Base-by-base conservation (phyloP, 2,329 filamentous ascomycete genomes). In the Endoconidiophora polonica region DNA sequence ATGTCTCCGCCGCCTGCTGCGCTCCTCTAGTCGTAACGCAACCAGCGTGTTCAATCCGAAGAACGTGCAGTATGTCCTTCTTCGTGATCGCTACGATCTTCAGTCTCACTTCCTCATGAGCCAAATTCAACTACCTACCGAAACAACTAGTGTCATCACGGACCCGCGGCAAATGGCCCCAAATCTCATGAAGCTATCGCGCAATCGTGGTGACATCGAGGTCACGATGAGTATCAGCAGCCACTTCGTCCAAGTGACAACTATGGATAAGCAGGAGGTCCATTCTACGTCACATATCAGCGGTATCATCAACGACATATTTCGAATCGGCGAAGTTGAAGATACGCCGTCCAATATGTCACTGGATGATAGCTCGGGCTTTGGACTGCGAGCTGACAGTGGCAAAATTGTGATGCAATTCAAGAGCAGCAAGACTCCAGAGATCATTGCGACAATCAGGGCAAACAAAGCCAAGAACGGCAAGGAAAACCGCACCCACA, bases 361-460 rank as follows among this genome's bases (percentile, higher is more conserved):
- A 53, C 74, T 73, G 0, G 79, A 81, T 52, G 78, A 83, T 52
- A 77, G 82, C 55, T 76, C 74, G 2, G 74, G 77, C 1, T 83
- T 83, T 60, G 79, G 78, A 1, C 64, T 83, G 24, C 70, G 78
- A 46, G 78, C 78, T 2, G 79, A 83, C 56, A 79, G 77, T 55
- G 79, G 79, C 56, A 81, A 79, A 62, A 77, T 81, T 46, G 73
- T 81, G 48, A 81, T 83, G 77, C 81, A 78, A 59, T 83, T 83
- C 60, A 79, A 77, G 16, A 82, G 79, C 55, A 68, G 76, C 1
- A 76, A 74, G 59, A 81, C 79, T 59, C 59, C 66, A 5, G 79
- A 82, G 54, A 70, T 83, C 18, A 65, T 83, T 3, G 73, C 78
- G 60, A 73, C 74, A 9, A 78, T 83, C 48, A 72, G 77, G 33